These are phyloP conservation scores for Skeletonema costatum DNA, from an alignment of 108 stramenopile species.

Conservation along the genomic window DNA sequence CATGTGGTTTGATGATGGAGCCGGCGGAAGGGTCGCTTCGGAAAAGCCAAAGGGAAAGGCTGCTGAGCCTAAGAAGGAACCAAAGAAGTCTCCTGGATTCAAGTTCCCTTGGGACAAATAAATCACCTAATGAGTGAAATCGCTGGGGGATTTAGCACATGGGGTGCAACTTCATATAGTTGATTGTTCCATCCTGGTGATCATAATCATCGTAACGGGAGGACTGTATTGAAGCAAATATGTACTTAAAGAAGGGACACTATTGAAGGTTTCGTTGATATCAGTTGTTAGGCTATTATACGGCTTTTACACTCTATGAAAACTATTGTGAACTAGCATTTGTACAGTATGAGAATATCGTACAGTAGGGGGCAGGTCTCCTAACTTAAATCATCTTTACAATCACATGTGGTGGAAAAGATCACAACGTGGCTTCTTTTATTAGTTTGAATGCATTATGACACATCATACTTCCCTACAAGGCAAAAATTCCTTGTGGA, in stretches of 20 bases:
- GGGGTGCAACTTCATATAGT: background rate
- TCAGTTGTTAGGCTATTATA: background rate
- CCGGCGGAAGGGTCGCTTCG: conserved; percentile 7
- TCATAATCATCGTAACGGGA: background rate
- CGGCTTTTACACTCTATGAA: background rate
- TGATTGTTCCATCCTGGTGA: background rate
- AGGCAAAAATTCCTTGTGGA: conserved; percentile 77
- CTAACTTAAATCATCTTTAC: conserved; percentile 18
- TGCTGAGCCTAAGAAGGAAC: conserved; percentile 40
- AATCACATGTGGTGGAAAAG: background rate
- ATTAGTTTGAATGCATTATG: background rate
- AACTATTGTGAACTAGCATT: background rate
- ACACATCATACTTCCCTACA: conserved; percentile 46
- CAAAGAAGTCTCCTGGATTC: conserved; percentile 20
- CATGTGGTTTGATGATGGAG: conserved; percentile 59
- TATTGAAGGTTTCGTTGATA: background rate
- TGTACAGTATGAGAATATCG: background rate
- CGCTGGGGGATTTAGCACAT: background rate
- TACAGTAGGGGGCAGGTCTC: background rate
- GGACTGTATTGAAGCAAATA: background rate
- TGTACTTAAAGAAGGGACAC: background rate
- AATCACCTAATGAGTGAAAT: background rate
- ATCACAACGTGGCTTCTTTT: background rate
- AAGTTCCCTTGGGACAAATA: conserved; percentile 55
- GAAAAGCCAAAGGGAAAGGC: conserved; percentile 39